Evolutionary conservation across 345 rosid genomes (phyloP).

Genomic region (Salix udensis): DNA sequence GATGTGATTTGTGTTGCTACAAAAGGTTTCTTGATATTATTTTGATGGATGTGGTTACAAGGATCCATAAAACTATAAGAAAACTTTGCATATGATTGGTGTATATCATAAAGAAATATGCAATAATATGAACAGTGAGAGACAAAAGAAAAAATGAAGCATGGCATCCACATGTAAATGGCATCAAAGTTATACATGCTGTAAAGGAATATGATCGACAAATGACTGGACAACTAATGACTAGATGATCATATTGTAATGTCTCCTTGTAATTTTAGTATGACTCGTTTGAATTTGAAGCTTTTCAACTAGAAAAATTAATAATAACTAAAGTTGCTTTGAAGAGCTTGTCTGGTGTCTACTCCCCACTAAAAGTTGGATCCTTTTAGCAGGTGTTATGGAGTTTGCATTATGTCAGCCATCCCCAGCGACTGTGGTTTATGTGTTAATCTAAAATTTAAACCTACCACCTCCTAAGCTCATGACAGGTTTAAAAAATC

Average conservation of each 20-base stretch:
- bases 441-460: too few relatives aligned
- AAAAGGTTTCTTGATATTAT: not conserved
- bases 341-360: not conserved
- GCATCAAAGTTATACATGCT: not conserved
- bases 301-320: not conserved
- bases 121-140: too few relatives aligned
- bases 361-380: not conserved
- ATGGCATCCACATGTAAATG: not conserved
- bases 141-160: not conserved
- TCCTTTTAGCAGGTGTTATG: not conserved
- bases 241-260: not conserved
- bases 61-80: too few relatives aligned
- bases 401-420: not conserved
- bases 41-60: too few relatives aligned
- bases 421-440: not conserved
- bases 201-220: not conserved
- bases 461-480: not conserved
- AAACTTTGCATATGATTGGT: too few relatives aligned
- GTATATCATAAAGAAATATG: too few relatives aligned
- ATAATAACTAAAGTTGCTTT: not conserved
- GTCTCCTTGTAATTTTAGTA: slow-evolving; percentile 2
- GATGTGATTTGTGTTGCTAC: not conserved
- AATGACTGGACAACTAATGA: slow-evolving; percentile 2
- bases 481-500: not conserved
- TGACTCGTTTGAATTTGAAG: not conserved